Evolutionary conservation across 495 filamentous ascomycete species (phyloP).

Genomic region (Copromyces sp.): DNA sequence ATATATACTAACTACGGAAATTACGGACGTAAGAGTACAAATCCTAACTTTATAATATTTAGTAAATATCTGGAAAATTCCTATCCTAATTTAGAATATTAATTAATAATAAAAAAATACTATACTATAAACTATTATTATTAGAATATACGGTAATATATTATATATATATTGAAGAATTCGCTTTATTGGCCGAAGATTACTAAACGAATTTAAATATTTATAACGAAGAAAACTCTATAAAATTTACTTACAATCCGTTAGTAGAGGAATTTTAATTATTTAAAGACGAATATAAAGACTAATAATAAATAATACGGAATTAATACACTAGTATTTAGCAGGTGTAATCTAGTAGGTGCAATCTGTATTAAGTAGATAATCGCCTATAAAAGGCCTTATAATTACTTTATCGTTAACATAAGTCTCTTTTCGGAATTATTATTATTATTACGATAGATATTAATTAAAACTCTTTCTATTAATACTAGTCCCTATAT

Average conservation of each 20-base stretch:
- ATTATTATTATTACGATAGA: too few relatives aligned
- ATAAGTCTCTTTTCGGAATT: too few relatives aligned
- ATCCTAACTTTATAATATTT: not conserved
- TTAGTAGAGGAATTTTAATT: not conserved
- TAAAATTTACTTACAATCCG: not conserved
- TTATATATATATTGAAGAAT: not conserved
- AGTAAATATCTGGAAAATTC: not conserved
- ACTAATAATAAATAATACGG: too few relatives aligned
- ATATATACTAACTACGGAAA: not conserved
- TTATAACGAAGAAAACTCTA: not conserved
- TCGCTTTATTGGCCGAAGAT: not conserved
- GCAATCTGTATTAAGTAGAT: too few relatives aligned
- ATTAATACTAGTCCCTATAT: too few relatives aligned
- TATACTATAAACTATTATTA: not conserved
- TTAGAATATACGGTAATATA: not conserved
- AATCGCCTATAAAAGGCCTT: too few relatives aligned
- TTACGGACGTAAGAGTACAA: not conserved
- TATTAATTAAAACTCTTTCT: too few relatives aligned
- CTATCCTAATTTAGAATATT: not conserved
- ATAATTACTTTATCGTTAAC: too few relatives aligned
- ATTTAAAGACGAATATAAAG: not conserved
- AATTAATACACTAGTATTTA: not conserved
- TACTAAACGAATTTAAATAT: not conserved
- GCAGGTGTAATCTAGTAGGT: too few relatives aligned
- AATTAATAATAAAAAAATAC: not conserved